A percentile compares a stretch with the other conserved stretches of the same genome.
phyloP scores from a whole-genome alignment of 148 eudicot genomes.

The Cornus controversa region DNA sequence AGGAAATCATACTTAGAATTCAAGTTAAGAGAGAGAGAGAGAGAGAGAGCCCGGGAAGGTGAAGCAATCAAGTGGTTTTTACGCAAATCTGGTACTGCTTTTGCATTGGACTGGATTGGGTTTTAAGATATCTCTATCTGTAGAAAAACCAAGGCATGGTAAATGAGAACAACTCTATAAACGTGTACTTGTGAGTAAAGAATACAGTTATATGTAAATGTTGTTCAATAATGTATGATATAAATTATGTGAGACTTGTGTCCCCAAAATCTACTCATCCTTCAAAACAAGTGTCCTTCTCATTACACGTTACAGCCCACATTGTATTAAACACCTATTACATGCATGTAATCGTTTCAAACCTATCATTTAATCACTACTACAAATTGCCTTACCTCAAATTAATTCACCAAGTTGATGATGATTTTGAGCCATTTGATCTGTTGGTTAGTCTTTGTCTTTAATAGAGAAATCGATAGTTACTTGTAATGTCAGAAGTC shows the following conservation, averaged over 20 bases:
- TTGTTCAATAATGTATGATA: not conserved
- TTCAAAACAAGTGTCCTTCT: not conserved
- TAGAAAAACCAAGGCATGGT: constrained; percentile 2
- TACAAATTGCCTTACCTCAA: not conserved
- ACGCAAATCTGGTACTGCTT: constrained; percentile 56
- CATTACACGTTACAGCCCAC: not conserved
- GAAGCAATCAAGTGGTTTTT: constrained; percentile 70
- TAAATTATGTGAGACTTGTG: not conserved
- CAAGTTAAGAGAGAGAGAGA: constrained; percentile 50
- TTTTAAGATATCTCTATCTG: constrained; percentile 48
- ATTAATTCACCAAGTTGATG: no score
- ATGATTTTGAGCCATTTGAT: not conserved
- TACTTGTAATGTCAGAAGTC: not conserved
- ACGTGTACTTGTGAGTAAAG: constrained; percentile 34
- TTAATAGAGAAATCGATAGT: not conserved
- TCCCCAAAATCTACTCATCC: not conserved
- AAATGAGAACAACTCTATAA: constrained; percentile 22
- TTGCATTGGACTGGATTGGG: constrained; percentile 53
- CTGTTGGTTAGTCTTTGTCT: constrained; percentile 6
- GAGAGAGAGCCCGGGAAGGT: constrained; percentile 28
- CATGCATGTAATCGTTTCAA: not conserved
- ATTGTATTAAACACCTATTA: not conserved
- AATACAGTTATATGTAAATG: constrained; percentile 16
- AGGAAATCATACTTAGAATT: constrained; percentile 64
- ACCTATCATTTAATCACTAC: not conserved